Evolutionary conservation across 78 protist species (phyloP), one percentile per base, ranked within the genome.

Genomic region (Protostelium mycophagum): DNA sequence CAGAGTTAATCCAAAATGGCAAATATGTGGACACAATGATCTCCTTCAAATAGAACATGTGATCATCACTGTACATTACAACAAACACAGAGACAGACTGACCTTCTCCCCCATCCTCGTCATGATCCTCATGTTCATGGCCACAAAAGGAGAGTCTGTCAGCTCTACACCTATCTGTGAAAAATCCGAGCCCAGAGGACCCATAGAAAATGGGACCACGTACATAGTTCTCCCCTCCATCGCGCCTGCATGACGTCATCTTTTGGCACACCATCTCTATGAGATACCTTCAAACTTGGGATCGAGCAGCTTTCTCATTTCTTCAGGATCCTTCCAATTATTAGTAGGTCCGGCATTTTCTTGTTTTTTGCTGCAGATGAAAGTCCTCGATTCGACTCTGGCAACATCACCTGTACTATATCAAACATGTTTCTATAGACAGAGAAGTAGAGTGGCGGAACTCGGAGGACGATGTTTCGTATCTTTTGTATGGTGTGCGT

Each of bases 161-260:
- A 96, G 85, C 86, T 95, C 92, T 5, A 97, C 94, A 38, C 97
- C 97, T 16, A 92, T 83, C 35, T 91, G 92, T 0, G 96, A 85
- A 38, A 94, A 86, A 1, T 83, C 89, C n/a, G 96, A 89, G 31
- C 93, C 91, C 25, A 94, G 28, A 51, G 97, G 97, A 16, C 97
- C 98, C 97, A 96, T 96, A 34, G 92, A 38, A 88, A 92, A 96
- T 37, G 98, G 98, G 90, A 97, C 88, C 28, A 97, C 96, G 38
- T 94, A 97, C 97, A 97, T 91, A 28, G 98, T 96, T 39, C 98
- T 91, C 38, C 98, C 96, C 83, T 38, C 86, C 98, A 97, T 97
- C 73, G 90, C 85, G 1, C 95, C 73, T 51, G 73, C 16, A 25
- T 16, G 5, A 5, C 5, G 31, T 51, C 73, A 51, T 5, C 16